phyloP scores from a whole-genome alignment of 371 early-diverging fungal genomes.

The Circinella umbellata region DNA sequence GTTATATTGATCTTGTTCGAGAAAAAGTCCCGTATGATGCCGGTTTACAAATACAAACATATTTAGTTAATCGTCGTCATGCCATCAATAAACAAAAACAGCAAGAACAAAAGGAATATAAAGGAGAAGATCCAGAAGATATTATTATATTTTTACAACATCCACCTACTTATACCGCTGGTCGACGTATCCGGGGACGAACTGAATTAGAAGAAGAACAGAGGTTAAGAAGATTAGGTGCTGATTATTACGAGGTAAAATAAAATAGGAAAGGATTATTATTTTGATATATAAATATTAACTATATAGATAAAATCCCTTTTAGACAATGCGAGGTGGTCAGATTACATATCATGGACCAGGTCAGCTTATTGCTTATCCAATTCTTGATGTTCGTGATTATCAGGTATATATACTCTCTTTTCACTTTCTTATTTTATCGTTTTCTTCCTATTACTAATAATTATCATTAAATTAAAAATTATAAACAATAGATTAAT shows the following conservation, averaged over 20 bases:
- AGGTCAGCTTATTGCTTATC: conserved; percentile 96
- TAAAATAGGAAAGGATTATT: neutral
- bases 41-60: conserved; percentile 61
- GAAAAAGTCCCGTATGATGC: conserved; percentile 53
- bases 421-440: too few species aligned
- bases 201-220: conserved; percentile 56
- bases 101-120: conserved; percentile 1
- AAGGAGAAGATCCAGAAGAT: conserved; percentile 45
- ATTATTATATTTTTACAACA: conserved; percentile 86
- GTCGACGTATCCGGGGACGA: conserved; percentile 78
- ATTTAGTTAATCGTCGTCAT: conserved; percentile 48
- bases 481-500: conserved; percentile 47
- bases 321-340: conserved; percentile 83
- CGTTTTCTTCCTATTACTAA: too few species aligned
- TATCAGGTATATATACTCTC: conserved; percentile 44
- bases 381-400: conserved; percentile 82
- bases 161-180: conserved; percentile 90
- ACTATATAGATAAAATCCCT: neutral
- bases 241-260: conserved; percentile 78
- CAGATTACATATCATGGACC: conserved; percentile 98
- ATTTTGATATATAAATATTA: neutral
- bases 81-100: conserved; percentile 21
- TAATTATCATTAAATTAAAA: too few species aligned
- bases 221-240: conserved; percentile 65
- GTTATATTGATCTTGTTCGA: conserved; percentile 17